These are phyloP conservation scores for Plasmodium fragile DNA, from an alignment of 169 alveolate genomes.

Conservation along the genomic window DNA sequence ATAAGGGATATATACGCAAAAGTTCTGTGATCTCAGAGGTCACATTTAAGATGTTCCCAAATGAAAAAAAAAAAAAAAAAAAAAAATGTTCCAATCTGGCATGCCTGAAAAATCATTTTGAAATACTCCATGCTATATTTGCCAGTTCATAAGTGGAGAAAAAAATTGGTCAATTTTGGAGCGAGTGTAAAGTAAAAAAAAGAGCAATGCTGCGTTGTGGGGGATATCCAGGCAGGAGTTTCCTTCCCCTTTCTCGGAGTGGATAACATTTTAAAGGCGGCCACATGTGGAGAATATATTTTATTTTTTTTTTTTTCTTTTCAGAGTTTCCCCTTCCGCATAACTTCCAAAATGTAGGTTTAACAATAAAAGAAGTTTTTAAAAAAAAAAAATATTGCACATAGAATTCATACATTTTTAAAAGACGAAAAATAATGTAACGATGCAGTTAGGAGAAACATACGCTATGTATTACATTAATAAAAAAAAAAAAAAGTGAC, in stretches of 20 bases:
- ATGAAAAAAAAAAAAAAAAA: neutral
- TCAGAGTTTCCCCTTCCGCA: neutral
- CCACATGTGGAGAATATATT: neutral
- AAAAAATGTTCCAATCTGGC: neutral
- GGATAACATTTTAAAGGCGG: neutral
- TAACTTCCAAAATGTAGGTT: neutral
- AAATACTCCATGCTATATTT: neutral
- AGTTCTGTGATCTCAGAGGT: neutral
- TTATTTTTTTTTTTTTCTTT: neutral
- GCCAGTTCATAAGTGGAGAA: neutral
- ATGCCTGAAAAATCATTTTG: neutral
- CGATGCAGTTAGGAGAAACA: neutral
- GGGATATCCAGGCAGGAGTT: neutral
- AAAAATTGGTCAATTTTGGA: neutral
- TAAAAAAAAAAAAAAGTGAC: neutral
- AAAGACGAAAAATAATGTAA: neutral
- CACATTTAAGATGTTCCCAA: neutral
- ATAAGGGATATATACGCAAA: neutral
- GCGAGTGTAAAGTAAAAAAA: neutral
- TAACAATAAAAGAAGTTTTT: neutral
- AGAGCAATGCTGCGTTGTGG: neutral
- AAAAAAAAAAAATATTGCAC: neutral
- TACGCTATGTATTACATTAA: neutral
- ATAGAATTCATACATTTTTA: neutral
- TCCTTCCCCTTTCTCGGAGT: neutral